phyloP scores from a whole-genome alignment of 441 rosid species.

The Croton laevigatus region DNA sequence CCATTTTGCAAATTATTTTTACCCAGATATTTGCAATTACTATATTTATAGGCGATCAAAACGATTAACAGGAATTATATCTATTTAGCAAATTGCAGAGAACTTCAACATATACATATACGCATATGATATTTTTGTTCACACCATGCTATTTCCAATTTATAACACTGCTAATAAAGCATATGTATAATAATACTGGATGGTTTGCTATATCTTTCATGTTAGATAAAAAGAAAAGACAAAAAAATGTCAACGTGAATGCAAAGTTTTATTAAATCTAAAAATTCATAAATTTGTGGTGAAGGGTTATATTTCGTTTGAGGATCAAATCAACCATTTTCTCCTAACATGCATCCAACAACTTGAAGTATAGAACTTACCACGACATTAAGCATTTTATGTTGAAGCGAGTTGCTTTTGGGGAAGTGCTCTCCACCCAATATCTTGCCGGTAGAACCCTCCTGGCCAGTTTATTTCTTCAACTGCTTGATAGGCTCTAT shows the following conservation, averaged over 20 bases:
- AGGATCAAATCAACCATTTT: not conserved
- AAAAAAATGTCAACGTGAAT: not conserved
- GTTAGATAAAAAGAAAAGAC: too few species aligned
- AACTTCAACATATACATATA: too few species aligned
- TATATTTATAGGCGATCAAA: too few species aligned
- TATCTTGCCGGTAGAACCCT: constrained; percentile 73
- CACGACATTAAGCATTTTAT: not conserved
- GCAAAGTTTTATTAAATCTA: not conserved
- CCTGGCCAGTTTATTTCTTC: constrained; percentile 75
- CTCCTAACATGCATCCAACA: not conserved
- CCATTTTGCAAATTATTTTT: too few species aligned
- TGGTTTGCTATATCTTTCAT: too few species aligned
- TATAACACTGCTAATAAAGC: too few species aligned
- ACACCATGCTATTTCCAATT: too few species aligned
- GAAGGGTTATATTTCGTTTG: not conserved
- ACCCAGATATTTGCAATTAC: too few species aligned
- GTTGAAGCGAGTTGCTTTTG: constrained; percentile 37
- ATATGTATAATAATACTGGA: too few species aligned
- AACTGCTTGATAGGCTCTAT: constrained; percentile 62
- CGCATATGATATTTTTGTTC: too few species aligned
- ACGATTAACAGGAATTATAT: too few species aligned
- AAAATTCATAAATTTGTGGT: not conserved
- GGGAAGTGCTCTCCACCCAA: constrained; percentile 91
- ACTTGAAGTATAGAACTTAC: not conserved
- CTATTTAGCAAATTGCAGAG: too few species aligned